These are phyloP conservation scores for Clonostachys byssicola DNA, from an alignment of 2,329 filamentous ascomycete species.

Conservation along the genomic window DNA sequence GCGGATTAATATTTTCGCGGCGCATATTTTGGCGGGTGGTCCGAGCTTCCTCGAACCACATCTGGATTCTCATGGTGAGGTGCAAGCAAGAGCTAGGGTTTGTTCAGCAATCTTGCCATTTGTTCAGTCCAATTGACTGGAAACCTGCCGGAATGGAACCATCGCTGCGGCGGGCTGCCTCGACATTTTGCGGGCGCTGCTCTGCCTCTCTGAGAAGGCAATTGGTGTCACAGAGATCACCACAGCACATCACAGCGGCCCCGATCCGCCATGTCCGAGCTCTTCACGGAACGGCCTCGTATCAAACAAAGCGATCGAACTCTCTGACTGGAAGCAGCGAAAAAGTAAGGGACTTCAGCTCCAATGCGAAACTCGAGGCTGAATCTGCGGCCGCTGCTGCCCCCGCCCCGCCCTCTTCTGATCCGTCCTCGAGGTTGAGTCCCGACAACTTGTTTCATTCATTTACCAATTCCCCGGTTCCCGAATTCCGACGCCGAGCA, in stretches of 20 bases:
- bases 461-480: conserved; percentile 83
- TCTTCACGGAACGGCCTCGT: conserved; percentile 16
- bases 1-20: conserved; percentile 27
- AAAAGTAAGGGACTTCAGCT: conserved; percentile 19
- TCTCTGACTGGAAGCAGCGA: conserved; percentile 1
- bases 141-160: conserved; percentile 26
- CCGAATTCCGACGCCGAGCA: conserved; percentile 81
- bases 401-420: not conserved
- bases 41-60: conserved; percentile 15
- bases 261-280: conserved; percentile 18
- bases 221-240: conserved; percentile 12
- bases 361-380: conserved; percentile 13
- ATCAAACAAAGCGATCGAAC: conserved; percentile 12
- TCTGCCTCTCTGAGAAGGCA: conserved; percentile 25
- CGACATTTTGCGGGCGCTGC: conserved; percentile 33
- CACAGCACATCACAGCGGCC: conserved; percentile 15
- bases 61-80: too few relatives aligned
- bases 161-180: conserved; percentile 30
- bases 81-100: too few relatives aligned
- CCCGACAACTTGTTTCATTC: conserved; percentile 89
- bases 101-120: too few relatives aligned
- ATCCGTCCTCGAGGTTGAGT: conserved; percentile 1
- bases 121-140: too few relatives aligned
- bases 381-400: conserved; percentile 15
- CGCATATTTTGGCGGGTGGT: conserved; percentile 12